phyloP scores from a whole-genome alignment of 1,139 yeast species.

The Yamadazyma atlantica region DNA sequence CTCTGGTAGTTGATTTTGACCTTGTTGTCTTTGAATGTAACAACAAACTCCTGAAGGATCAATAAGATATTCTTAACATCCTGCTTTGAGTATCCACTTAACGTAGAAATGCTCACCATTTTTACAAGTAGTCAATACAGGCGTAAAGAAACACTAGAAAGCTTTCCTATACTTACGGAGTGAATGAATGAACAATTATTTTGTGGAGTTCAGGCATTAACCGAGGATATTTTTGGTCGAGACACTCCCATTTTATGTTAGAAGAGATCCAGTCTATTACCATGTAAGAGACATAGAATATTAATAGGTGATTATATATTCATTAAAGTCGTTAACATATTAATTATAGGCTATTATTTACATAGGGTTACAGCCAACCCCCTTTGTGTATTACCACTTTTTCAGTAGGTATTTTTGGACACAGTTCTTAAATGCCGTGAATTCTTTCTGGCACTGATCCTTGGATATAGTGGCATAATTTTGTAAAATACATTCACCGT shows the following conservation, averaged over 20 bases:
- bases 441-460: constrained; percentile 60
- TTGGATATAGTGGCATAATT: constrained; percentile 55
- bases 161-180: no score
- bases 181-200: background rate
- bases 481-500: constrained; percentile 63
- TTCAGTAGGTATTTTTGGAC: constrained; percentile 31
- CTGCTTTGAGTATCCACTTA: constrained; percentile 33
- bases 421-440: constrained; percentile 55
- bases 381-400: constrained; percentile 13
- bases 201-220: constrained; percentile 6
- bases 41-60: constrained; percentile 38
- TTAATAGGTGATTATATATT: no score
- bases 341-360: background rate
- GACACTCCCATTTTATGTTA: background rate
- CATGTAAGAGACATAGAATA: no score
- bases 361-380: no score
- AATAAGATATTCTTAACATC: constrained; percentile 35
- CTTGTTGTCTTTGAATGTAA: constrained; percentile 37
- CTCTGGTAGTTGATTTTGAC: constrained; percentile 45
- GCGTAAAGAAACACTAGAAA: no score
- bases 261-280: background rate
- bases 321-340: background rate
- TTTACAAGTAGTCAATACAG: no score
- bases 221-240: constrained; percentile 5
- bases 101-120: constrained; percentile 36